These are phyloP conservation scores for Epichloe uncinata DNA, from an alignment of 2,329 filamentous ascomycete species.

Conservation along the genomic window DNA sequence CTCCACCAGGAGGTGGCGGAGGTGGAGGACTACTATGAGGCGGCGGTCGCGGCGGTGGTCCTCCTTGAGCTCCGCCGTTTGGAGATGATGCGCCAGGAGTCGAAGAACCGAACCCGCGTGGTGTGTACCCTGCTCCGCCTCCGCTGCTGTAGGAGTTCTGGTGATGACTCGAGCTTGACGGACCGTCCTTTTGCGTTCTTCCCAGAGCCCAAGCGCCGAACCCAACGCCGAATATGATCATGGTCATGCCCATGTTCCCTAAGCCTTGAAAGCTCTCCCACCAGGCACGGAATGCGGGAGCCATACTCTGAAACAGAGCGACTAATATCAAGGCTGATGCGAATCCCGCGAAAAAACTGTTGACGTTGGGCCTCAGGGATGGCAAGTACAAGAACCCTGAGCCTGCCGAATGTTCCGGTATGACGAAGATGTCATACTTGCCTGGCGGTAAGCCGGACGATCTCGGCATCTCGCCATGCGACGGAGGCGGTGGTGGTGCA, in stretches of 20 bases:
- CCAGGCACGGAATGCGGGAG: constrained; percentile 63
- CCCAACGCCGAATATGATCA: constrained; percentile 61
- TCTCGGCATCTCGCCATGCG: constrained; percentile 68
- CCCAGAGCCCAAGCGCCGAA: constrained; percentile 59
- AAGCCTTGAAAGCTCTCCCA: constrained; percentile 56
- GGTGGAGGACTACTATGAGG: constrained; percentile 11
- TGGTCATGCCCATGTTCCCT: constrained; percentile 57
- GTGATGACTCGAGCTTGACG: constrained; percentile 9
- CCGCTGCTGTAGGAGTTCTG: constrained; percentile 10
- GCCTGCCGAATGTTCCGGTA: constrained; percentile 81
- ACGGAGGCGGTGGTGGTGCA: constrained; percentile 68
- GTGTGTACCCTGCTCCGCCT: constrained; percentile 6
- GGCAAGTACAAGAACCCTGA: constrained; percentile 90
- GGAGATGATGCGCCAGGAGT: constrained; percentile 17
- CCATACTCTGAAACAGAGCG: constrained; percentile 56
- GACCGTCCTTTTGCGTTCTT: constrained; percentile 22
- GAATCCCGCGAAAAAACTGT: constrained; percentile 84
- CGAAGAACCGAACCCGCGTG: constrained; percentile 18
- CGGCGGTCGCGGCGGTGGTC: constrained; percentile 17
- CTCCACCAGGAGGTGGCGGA: constrained; percentile 2
- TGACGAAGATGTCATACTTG: constrained; percentile 95
- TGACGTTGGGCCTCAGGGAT: constrained; percentile 70
- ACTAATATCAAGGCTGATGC: constrained; percentile 62
- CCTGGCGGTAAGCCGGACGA: constrained; percentile 65
- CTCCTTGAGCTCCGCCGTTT: constrained; percentile 17